Conservation (phyloP, 495 filamentous ascomycete species). For the Tuber indicum region DNA sequence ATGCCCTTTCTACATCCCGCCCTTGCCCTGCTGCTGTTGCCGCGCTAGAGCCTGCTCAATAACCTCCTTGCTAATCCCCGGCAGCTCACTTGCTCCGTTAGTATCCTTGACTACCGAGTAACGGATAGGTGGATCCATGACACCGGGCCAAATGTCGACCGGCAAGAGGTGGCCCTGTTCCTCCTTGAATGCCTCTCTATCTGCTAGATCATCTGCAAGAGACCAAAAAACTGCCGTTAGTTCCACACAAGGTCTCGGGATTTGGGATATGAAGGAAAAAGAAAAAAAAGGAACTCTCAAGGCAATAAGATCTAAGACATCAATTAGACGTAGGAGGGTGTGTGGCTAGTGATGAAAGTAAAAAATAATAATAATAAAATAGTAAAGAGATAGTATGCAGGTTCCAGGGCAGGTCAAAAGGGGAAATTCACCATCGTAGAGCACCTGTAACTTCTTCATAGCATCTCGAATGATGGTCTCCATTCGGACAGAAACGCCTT, state of each 20-base stretch:
- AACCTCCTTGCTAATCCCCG: slow-evolving; percentile 51
- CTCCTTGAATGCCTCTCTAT: slow-evolving; percentile 68
- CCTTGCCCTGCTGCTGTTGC: slow-evolving; percentile 13
- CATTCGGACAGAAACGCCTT: slow-evolving; percentile 62
- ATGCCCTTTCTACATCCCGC: neutral
- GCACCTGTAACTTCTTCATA: slow-evolving; percentile 63
- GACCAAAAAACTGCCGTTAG: neutral
- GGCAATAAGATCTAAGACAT: neutral
- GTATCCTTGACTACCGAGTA: slow-evolving; percentile 49
- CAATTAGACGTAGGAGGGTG: neutral
- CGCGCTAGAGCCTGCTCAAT: slow-evolving; percentile 51
- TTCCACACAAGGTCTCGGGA: neutral
- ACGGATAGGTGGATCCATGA: slow-evolving; percentile 54
- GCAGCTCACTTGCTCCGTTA: slow-evolving; percentile 48
- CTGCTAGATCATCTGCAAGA: slow-evolving; percentile 54
- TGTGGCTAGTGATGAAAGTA: neutral
- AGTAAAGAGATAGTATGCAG: neutral
- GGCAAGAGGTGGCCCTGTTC: slow-evolving; percentile 84
- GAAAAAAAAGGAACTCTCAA: neutral
- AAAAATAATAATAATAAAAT: neutral
- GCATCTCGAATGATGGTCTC: slow-evolving; percentile 68
- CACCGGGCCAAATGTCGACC: slow-evolving; percentile 79
- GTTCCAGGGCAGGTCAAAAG: neutral
- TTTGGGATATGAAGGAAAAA: neutral
- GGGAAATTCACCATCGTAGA: slow-evolving; percentile 53